Evolutionary conservation across 768 basidiomycete genomes (phyloP), one percentile per base, ranked within the genome.

Genomic region (Chalciporus pseudorubinellus): DNA sequence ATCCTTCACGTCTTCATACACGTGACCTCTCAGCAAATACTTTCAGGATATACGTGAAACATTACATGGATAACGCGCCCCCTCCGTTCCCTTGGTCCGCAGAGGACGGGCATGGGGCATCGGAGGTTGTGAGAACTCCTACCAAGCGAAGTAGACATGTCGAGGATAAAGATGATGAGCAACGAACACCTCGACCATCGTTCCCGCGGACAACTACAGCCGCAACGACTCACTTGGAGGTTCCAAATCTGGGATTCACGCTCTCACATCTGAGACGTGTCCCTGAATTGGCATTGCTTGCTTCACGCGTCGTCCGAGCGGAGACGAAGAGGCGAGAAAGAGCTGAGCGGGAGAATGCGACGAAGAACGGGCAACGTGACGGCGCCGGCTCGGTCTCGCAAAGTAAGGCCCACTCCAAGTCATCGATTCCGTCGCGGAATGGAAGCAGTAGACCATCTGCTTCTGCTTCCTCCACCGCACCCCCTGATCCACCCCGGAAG

Each of bases 211-310:
- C 13, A 31, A 44, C 1, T 39, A 50, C 13, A 26, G 26, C 26
- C n/a, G n/a, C n/a, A n/a, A 26, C 26, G 26, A 9, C 7, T 3
- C 26, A 26, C 9, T 6, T 6, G 7, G 36, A 46, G 2, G 34
- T 16, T 3, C 36, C 48, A 3, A 53, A 34, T 1, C 65, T 68
- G 31, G 86, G 87, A 1, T 89, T 85, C 63, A 84, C 87, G 0
- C 67, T 90, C 7, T 88, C 88, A 0, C 83, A 89, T 59, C 75
- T 92, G 2, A 81, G 87, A 7, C 85, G 89, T 41, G 85, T 91
- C 0, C 87, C 88, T 9, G 89, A 88, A 57, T 74, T 92, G 3
- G 72, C 78, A 0, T 72, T 80, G 12, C 73, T 92, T 49, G 87
- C 88, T 5, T 70, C 74, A 20, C 74, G 84, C 10, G 83, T 91